A percentile compares a stretch with the other conserved stretches of the same genome.
Conservation (phyloP, 305 asterid species). For the Fraxinus platypoda region DNA sequence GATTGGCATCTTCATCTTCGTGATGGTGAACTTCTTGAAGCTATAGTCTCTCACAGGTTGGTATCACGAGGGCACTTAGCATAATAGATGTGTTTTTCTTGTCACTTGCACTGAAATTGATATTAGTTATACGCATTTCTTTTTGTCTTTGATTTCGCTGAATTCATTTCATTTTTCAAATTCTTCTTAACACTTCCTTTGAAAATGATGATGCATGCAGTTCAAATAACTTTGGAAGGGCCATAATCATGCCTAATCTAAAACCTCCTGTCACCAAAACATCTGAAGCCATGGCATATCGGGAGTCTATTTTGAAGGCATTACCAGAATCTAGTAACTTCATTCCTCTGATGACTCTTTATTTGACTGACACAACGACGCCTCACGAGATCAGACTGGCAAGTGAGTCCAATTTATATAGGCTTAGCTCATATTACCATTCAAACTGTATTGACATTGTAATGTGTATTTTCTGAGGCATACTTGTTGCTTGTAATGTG, state of each 20-base stretch:
- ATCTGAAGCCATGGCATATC: constrained; percentile 72
- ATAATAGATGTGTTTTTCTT: background rate
- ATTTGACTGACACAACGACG: constrained; percentile 78
- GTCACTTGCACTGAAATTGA: constrained; percentile 4
- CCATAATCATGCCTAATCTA: constrained; percentile 89
- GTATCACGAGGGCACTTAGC: background rate
- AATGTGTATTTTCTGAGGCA: background rate
- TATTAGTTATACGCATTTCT: background rate
- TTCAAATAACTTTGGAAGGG: constrained; percentile 79
- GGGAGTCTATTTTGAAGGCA: constrained; percentile 63
- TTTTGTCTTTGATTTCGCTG: constrained; percentile 1
- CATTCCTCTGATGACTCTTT: constrained; percentile 92
- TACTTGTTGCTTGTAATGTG: background rate
- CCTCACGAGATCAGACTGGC: constrained; percentile 80
- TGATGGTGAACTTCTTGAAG: constrained; percentile 83
- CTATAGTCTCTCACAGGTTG: constrained; percentile 79
- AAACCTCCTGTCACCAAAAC: constrained; percentile 90
- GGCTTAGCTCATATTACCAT: background rate
- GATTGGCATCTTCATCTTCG: constrained; percentile 99
- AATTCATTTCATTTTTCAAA: background rate
- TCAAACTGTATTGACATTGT: background rate
- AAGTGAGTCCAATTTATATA: constrained; percentile 45
- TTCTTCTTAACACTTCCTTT: constrained; percentile 15
- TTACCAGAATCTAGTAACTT: constrained; percentile 58
- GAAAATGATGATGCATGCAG: constrained; percentile 34